phyloP scores from a whole-genome alignment of 176 grass and related monocot species.

The Triticum urartu region DNA sequence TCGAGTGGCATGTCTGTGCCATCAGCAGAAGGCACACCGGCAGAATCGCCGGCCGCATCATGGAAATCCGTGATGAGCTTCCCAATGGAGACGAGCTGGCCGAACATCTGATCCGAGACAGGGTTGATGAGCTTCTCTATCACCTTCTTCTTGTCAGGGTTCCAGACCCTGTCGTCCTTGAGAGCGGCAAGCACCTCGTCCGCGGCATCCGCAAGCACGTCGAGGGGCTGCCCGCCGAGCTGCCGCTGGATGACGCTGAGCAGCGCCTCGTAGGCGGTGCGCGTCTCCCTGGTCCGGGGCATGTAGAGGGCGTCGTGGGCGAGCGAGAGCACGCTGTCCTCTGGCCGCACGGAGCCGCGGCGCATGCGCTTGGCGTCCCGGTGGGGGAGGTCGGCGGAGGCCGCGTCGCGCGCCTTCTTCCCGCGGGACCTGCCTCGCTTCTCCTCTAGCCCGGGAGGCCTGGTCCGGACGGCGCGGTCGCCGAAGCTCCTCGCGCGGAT shows the following conservation, averaged over 20 bases:
- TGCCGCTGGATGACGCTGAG: slow-evolving; percentile 63
- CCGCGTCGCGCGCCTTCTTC: slow-evolving; percentile 39
- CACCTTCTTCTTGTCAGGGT: slow-evolving; percentile 75
- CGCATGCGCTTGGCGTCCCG: slow-evolving; percentile 61
- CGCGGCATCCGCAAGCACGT: slow-evolving; percentile 53
- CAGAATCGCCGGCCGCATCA: slow-evolving; percentile 34
- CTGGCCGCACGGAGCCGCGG: not conserved
- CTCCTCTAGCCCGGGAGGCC: slow-evolving; percentile 51
- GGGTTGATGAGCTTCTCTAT: slow-evolving; percentile 74
- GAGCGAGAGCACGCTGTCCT: slow-evolving; percentile 59
- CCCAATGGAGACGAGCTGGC: slow-evolving; percentile 70
- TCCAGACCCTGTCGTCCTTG: slow-evolving; percentile 62
- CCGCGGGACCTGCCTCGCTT: slow-evolving; percentile 39
- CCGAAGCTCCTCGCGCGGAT: slow-evolving; percentile 61
- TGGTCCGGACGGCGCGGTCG: slow-evolving; percentile 46
- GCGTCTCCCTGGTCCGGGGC: slow-evolving; percentile 72
- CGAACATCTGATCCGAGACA: slow-evolving; percentile 65
- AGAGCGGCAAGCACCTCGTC: slow-evolving; percentile 68
- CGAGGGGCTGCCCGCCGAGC: slow-evolving; percentile 59
- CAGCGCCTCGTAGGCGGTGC: slow-evolving; percentile 67
- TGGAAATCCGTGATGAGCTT: slow-evolving; percentile 79
- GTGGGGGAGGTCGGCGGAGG: not conserved
- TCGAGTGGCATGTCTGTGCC: slow-evolving; percentile 51
- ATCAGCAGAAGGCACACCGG: slow-evolving; percentile 23
- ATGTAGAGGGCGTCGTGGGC: slow-evolving; percentile 44